Conservation (phyloP, 768 basidiomycete species). For the Lyophyllum shimeji region DNA sequence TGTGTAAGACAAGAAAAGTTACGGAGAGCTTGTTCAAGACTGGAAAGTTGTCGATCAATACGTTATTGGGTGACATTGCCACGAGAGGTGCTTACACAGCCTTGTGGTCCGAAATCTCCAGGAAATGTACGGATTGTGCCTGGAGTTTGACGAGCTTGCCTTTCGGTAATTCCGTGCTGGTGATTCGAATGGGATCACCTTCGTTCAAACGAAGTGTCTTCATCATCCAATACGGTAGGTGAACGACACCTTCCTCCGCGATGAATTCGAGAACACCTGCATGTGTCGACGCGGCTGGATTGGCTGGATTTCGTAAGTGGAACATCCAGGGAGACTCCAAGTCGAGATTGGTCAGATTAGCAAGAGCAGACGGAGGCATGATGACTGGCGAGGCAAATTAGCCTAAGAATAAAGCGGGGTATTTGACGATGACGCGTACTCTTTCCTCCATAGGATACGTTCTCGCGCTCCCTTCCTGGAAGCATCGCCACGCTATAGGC, state of each 20-base stretch:
- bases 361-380: constrained; percentile 95
- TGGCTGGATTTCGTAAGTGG: constrained; percentile 88
- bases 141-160: constrained; percentile 97
- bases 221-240: constrained; percentile 99
- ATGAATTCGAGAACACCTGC: constrained; percentile 99
- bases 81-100: constrained; percentile 72
- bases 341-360: constrained; percentile 83
- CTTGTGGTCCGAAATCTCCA: constrained; percentile 96
- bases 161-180: constrained; percentile 83
- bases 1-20: constrained; percentile 92
- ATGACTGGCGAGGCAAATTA: constrained; percentile 59
- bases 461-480: constrained; percentile 80
- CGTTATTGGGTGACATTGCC: background rate
- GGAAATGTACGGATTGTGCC: constrained; percentile 91
- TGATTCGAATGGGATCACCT: constrained; percentile 93
- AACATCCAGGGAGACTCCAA: constrained; percentile 96
- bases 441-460: constrained; percentile 96
- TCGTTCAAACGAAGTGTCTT: constrained; percentile 90
- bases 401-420: constrained; percentile 5
- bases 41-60: constrained; percentile 27
- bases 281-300: constrained; percentile 84
- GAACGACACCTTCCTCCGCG: constrained; percentile 92
- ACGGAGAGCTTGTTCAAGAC: constrained; percentile 91
- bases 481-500: constrained; percentile 97
- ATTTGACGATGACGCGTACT: constrained; percentile 46